Conservation (phyloP, 1,284 basidiomycete species). For the Apiotrichum siamense region DNA sequence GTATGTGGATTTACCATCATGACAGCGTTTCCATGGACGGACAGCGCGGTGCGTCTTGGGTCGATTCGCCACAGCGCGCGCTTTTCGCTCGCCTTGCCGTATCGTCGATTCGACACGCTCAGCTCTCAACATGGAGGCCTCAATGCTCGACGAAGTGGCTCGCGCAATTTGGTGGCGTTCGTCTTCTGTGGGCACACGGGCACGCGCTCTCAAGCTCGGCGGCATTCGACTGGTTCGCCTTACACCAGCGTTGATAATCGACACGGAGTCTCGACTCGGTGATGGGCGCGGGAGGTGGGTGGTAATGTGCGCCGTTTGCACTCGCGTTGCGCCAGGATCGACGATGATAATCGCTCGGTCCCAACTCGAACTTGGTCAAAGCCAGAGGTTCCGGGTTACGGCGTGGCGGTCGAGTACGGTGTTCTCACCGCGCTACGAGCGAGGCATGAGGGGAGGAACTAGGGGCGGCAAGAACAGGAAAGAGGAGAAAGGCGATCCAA, state of each 20-base stretch:
- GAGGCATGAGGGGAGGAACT: constrained; percentile 12
- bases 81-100: no score
- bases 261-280: no score
- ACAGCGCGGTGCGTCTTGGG: no score
- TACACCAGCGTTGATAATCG: no score
- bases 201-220: neutral
- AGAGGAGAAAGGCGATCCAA: neutral
- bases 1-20: constrained; percentile 1
- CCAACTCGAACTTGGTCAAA: neutral
- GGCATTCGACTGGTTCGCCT: no score
- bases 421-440: constrained; percentile 3
- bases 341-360: neutral
- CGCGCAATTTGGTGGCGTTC: neutral
- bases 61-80: no score
- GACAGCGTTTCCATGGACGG: no score
- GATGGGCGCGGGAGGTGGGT: no score
- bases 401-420: neutral
- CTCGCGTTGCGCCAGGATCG: neutral
- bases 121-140: neutral
- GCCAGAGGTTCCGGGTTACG: neutral
- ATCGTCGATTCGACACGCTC: no score
- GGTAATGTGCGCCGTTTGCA: neutral
- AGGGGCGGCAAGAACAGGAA: neutral
- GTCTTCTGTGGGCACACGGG: no score
- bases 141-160: neutral